Conservation (phyloP, 2,329 filamentous ascomycete species). For the Fonsecaea monophora region DNA sequence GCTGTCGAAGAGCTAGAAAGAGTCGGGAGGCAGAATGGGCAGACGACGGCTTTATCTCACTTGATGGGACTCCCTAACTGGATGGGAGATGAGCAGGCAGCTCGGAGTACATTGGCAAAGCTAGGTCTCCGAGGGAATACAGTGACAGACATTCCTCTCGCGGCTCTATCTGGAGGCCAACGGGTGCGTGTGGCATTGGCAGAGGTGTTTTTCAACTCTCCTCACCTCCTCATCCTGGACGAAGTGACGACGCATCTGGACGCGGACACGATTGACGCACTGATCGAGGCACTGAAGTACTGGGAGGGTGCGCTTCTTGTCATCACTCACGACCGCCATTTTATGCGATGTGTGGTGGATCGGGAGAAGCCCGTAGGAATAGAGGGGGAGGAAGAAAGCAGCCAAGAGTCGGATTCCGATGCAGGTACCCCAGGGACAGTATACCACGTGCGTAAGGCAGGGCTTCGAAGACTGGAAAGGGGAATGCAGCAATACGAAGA, state of each 20-base stretch:
- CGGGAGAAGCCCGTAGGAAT: constrained; percentile 56
- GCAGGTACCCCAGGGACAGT: constrained; percentile 58
- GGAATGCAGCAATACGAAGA: constrained; percentile 72
- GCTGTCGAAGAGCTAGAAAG: constrained; percentile 72
- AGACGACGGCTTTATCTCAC: constrained; percentile 70
- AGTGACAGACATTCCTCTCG: constrained; percentile 75
- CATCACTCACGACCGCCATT: constrained; percentile 83
- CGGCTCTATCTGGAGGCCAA: constrained; percentile 80
- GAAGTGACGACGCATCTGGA: constrained; percentile 87
- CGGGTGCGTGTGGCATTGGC: constrained; percentile 72
- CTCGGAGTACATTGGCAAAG: constrained; percentile 69
- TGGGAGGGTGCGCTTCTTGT: constrained; percentile 79
- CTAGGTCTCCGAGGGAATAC: constrained; percentile 73
- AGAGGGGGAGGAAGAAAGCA: constrained; percentile 52
- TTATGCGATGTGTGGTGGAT: constrained; percentile 76
- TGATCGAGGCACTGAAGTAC: constrained; percentile 68
- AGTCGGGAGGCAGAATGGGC: constrained; percentile 58
- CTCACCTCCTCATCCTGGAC: constrained; percentile 77
- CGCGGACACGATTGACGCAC: constrained; percentile 76
- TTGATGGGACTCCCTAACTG: constrained; percentile 53
- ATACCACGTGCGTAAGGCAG: constrained; percentile 64
- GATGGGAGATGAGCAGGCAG: constrained; percentile 68
- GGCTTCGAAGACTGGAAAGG: constrained; percentile 61
- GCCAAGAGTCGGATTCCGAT: constrained; percentile 57
- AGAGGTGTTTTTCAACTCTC: constrained; percentile 69